Conservation (phyloP, 2,329 filamentous ascomycete genomes). For the Lachnellula suecica region DNA sequence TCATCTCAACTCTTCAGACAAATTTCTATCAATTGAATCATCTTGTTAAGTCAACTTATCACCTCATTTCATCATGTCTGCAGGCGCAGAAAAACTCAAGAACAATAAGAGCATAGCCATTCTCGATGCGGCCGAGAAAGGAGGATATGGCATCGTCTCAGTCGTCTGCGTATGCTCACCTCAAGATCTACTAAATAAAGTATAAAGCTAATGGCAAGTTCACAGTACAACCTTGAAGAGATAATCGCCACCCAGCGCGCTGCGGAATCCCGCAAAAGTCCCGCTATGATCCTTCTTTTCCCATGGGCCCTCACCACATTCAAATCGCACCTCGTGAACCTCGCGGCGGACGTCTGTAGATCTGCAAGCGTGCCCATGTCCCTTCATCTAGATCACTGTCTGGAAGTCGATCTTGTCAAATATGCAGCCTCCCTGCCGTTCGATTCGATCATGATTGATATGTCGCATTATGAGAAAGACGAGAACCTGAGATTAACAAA, state of each 20-base stretch:
- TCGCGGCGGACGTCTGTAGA: constrained; percentile 53
- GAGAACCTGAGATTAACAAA: constrained; percentile 67
- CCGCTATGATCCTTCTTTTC: constrained; percentile 69
- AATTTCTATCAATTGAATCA: no score
- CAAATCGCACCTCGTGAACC: constrained; percentile 49
- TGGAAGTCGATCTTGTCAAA: constrained; percentile 56
- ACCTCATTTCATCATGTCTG: neutral
- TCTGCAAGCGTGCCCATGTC: constrained; percentile 58
- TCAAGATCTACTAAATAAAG: no score
- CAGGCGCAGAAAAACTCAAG: constrained; percentile 1
- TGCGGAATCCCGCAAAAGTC: constrained; percentile 62
- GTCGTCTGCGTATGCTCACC: neutral
- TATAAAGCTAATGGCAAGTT: neutral
- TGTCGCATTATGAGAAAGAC: constrained; percentile 69
- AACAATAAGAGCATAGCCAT: constrained; percentile 4
- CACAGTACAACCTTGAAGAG: constrained; percentile 64
- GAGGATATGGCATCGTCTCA: neutral
- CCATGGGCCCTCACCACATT: constrained; percentile 68
- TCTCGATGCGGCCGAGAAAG: neutral
- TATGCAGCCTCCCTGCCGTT: constrained; percentile 58
- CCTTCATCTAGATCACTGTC: constrained; percentile 67
- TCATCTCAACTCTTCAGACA: no score
- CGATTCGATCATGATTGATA: constrained; percentile 76
- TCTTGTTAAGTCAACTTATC: no score
- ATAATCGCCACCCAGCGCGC: constrained; percentile 66